Evolutionary conservation across 305 asterid species (phyloP), one percentile per base, ranked within the genome.

Genomic region (Fraxinus floribunda): DNA sequence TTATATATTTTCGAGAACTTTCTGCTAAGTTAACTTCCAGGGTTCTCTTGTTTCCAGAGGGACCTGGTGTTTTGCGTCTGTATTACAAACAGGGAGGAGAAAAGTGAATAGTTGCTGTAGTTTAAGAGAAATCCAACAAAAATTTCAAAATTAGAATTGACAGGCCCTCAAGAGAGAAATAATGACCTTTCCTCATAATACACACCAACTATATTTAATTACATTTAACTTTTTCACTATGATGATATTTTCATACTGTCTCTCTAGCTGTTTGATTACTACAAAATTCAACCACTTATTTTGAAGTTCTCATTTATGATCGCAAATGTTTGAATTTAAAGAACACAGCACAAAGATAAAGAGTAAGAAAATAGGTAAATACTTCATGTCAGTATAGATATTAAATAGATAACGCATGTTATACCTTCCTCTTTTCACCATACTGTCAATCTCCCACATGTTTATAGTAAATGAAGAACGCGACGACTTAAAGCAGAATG

Each of bases 361-460:
- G 18, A 81, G 77, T 73, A 66, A 46, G 38, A 82, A 75, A 41
- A 24, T 24, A 32, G 52, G 77, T 11, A 36, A 34, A 36, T 36
- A 64, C 46, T 62, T 76, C 81, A 26, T 70, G 41, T 70, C 22
- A 41, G 70, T 29, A 60, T 81, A 80, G 35, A 78, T 36, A 84
- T 66, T 38, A 81, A 86, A 81, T 79, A 64, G 76, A 77, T 79
- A 29, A 44, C 78, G 74, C 77, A 30, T 39, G 32, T 80, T 72
- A 81, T 88, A 93, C 99, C 98, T 94, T 90, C 98, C 99, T 86
- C 92, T 94, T 89, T 94, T 96, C 82, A 94, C 98, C 71, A 78
- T 94, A 90, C 99, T 93, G 89, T 97, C 98, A 87, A 97, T 97
- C 93, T 97, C 99, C 99, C 99, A 97, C 99, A 97, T 97, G 87